A percentile compares a stretch with the other conserved stretches of the same genome.
phyloP scores from a whole-genome alignment of 768 basidiomycete species.

The Auricularia sp. region DNA sequence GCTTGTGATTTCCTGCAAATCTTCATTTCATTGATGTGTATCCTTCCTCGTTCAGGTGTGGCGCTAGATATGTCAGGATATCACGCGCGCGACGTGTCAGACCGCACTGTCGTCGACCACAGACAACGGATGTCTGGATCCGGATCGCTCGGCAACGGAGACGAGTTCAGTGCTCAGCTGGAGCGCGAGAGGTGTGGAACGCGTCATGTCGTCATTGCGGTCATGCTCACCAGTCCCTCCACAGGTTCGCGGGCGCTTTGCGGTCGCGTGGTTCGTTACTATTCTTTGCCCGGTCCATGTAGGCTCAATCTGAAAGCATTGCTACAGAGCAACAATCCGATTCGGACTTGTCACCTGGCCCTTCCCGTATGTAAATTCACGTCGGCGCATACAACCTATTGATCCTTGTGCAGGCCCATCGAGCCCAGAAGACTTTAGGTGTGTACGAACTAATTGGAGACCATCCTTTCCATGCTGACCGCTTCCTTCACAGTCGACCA shows the following conservation, averaged over 20 bases:
- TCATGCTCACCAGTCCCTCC: background rate
- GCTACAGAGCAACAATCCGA: background rate
- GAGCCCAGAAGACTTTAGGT: conserved; percentile 5
- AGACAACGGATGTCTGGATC: conserved; percentile 1
- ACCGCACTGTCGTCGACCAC: conserved; percentile 10
- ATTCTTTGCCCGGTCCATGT: background rate
- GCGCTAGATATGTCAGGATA: conserved; percentile 81
- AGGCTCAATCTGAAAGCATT: background rate
- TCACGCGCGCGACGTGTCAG: conserved; percentile 37
- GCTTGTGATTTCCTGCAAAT: conserved; percentile 7
- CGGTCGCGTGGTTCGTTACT: background rate
- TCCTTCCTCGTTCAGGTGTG: conserved; percentile 37
- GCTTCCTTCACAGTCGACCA: background rate
- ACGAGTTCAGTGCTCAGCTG: background rate
- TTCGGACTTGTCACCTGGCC: background rate
- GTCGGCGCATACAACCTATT: background rate
- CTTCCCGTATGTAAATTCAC: conserved; percentile 5
- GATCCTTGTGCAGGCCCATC: conserved; percentile 3
- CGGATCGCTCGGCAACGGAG: conserved; percentile 3
- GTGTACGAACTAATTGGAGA: background rate
- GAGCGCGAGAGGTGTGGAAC: background rate
- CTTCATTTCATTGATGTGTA: conserved; percentile 18
- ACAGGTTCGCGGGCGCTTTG: background rate
- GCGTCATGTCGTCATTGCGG: background rate
- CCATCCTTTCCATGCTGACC: background rate